Percentiles rank a stretch among this genome's conserved stretches.
Evolutionary conservation across 495 filamentous ascomycete genomes (phyloP).

Genomic region (Daldinia decipiens): DNA sequence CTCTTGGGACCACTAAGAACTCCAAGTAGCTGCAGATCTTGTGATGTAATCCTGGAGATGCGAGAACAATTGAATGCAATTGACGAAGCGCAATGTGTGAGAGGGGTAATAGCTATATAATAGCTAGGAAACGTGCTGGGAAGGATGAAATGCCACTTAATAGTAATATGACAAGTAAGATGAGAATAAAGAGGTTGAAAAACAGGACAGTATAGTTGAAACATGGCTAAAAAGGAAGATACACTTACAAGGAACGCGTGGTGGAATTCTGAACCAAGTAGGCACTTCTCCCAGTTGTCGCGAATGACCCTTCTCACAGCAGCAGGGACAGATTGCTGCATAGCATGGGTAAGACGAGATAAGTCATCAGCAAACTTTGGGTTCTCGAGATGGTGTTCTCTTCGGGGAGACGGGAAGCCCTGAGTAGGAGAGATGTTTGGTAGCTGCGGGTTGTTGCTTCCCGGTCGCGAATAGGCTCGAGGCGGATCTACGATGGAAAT

Average conservation of each 20-base stretch:
- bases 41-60: not conserved
- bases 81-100: not conserved
- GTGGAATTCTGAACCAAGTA: slow-evolving; percentile 63
- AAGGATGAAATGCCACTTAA: not conserved
- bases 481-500: slow-evolving; percentile 57
- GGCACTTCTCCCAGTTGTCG: slow-evolving; percentile 61
- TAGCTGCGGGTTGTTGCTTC: slow-evolving; percentile 10
- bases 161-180: not conserved
- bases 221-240: not conserved
- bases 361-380: slow-evolving; percentile 56
- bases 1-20: not conserved
- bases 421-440: not conserved
- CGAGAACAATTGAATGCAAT: not conserved
- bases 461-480: slow-evolving; percentile 19
- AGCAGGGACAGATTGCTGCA: slow-evolving; percentile 55
- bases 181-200: not conserved
- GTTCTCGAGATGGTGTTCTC: slow-evolving; percentile 50
- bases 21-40: not conserved
- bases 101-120: not conserved
- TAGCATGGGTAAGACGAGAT: slow-evolving; percentile 54
- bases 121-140: not conserved
- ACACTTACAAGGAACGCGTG: slow-evolving; percentile 60
- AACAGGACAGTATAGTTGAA: not conserved
- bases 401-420: slow-evolving; percentile 55
- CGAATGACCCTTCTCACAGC: slow-evolving; percentile 57